Conservation (phyloP, 2,329 filamentous ascomycete species). For the Fusarium lyarnte region DNA sequence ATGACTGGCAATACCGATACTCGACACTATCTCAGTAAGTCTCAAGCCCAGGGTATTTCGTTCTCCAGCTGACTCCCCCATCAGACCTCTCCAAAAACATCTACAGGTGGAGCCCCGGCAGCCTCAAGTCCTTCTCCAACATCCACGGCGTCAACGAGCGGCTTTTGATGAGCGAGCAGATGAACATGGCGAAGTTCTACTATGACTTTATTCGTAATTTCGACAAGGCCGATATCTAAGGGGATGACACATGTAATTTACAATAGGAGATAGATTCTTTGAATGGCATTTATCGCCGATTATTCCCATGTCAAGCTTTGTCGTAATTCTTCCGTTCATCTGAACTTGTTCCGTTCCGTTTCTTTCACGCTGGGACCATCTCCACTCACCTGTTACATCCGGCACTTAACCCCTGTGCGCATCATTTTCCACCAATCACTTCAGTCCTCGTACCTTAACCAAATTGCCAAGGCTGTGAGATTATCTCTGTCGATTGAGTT, state of each 20-base stretch:
- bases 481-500: background rate
- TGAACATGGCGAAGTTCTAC: slow-evolving; percentile 14
- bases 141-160: slow-evolving; percentile 13
- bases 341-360: slow-evolving; percentile 15
- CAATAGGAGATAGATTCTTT: background rate
- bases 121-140: slow-evolving; percentile 3
- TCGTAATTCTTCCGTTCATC: slow-evolving; percentile 7
- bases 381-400: slow-evolving; percentile 42
- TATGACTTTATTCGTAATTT: slow-evolving; percentile 18
- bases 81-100: slow-evolving; percentile 8
- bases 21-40: slow-evolving; percentile 19
- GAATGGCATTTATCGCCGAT: background rate
- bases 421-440: slow-evolving; percentile 40
- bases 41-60: background rate
- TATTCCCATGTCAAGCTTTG: background rate
- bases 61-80: background rate
- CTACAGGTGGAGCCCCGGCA: slow-evolving; percentile 1
- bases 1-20: slow-evolving; percentile 29
- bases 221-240: background rate
- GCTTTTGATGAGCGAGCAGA: slow-evolving; percentile 14
- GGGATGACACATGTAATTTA: no score
- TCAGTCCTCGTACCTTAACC: rapidly evolving
- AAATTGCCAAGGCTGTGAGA: background rate
- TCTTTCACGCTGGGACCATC: background rate
- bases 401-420: slow-evolving; percentile 20